Evolutionary conservation across 2,329 filamentous ascomycete genomes (phyloP).

Genomic region (Samsoniella hepiali): DNA sequence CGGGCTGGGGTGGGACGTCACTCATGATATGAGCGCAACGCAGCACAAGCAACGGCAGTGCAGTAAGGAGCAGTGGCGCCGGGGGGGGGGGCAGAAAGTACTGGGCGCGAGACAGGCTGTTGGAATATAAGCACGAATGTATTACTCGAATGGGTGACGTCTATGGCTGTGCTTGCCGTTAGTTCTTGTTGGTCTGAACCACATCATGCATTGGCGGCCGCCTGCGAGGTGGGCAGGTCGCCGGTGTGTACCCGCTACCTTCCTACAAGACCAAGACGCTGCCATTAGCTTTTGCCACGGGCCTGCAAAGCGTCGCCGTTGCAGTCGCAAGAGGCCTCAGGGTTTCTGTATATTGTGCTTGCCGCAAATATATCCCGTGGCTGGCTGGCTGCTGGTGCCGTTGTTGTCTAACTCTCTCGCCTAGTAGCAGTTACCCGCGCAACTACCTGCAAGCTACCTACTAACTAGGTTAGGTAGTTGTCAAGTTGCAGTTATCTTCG

Average conservation of each 20-base stretch:
- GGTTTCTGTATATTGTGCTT: background rate
- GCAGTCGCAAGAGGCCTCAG: background rate
- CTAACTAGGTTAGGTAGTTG: background rate
- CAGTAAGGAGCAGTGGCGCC: background rate
- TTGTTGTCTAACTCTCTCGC: background rate
- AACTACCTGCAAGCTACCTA: background rate
- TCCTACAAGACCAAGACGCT: background rate
- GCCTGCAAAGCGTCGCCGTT: background rate
- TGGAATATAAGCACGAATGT: background rate
- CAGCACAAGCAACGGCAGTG: background rate
- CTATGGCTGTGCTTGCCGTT: background rate
- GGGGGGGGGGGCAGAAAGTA: background rate
- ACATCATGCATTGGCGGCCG: background rate
- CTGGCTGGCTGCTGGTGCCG: background rate
- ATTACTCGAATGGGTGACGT: background rate
- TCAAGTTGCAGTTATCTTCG: background rate
- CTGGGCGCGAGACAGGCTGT: background rate
- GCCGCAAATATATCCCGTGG: background rate
- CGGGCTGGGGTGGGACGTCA: slow-evolving; percentile 12
- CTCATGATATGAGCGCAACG: background rate
- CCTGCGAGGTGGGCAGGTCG: background rate
- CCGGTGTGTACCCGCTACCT: background rate
- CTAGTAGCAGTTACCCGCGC: too few relatives aligned
- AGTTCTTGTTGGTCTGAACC: background rate
- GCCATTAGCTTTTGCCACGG: background rate